A percentile compares a stretch with the other conserved stretches of the same genome.
phyloP scores from a whole-genome alignment of 257 asterid species.

The Solanum bulbocastanum region DNA sequence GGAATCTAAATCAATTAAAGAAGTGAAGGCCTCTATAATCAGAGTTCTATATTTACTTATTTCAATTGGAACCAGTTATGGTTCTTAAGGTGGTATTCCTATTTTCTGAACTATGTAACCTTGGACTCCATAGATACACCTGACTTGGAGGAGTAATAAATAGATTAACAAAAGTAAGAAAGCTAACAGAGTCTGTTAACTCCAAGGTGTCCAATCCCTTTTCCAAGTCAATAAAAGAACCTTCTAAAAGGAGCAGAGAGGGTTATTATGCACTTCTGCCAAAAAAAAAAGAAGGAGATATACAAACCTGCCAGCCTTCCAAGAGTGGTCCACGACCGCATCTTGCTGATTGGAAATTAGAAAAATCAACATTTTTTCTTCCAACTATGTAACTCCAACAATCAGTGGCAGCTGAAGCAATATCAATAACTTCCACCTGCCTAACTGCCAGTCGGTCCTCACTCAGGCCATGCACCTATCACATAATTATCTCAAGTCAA shows the following conservation, averaged over 20 bases:
- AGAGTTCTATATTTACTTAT: background rate
- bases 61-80: background rate
- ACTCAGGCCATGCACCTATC: constrained; percentile 66
- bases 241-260: background rate
- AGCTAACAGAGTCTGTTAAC: background rate
- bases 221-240: background rate
- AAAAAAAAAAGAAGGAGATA: background rate
- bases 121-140: background rate
- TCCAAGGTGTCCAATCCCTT: background rate
- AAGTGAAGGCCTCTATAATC: background rate
- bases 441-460: constrained; percentile 53
- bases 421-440: constrained; percentile 64
- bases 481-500: background rate
- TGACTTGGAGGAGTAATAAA: background rate
- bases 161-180: background rate
- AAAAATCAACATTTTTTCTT: constrained; percentile 38
- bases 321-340: constrained; percentile 83
- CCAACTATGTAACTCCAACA: constrained; percentile 87
- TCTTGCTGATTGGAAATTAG: constrained; percentile 54
- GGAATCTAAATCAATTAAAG: background rate
- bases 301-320: constrained; percentile 81
- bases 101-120: background rate
- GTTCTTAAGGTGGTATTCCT: background rate
- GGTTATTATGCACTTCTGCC: background rate
- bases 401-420: constrained; percentile 53